Percentiles rank a stretch among this genome's conserved stretches.
These are phyloP conservation scores for Pilatotrama ljubarskyi DNA, from an alignment of 768 basidiomycete genomes.

Conservation along the genomic window DNA sequence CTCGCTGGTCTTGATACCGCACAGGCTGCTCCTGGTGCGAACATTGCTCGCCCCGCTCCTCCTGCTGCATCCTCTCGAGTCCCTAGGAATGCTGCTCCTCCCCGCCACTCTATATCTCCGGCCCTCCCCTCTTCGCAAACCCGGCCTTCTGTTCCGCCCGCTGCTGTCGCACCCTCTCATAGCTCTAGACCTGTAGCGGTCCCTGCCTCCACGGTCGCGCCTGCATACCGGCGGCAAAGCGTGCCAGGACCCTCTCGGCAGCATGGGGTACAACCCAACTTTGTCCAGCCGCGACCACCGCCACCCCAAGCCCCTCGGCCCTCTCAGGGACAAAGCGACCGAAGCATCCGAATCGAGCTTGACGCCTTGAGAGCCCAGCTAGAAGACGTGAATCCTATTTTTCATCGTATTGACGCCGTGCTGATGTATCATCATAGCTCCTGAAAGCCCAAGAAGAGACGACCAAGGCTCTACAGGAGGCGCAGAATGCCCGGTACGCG, in stretches of 20 bases:
- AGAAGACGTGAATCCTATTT: conserved; percentile 44
- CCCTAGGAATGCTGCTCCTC: not conserved
- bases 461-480: conserved; percentile 46
- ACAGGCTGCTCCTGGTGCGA: not conserved
- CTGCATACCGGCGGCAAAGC: not conserved
- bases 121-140: not conserved
- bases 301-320: not conserved
- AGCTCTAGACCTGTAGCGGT: not conserved
- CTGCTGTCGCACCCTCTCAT: not conserved
- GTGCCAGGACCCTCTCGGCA: not conserved
- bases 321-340: not conserved
- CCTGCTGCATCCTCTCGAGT: not conserved
- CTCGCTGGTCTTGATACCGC: conserved; percentile 2
- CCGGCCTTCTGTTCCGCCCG: not conserved
- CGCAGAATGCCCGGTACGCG: conserved; percentile 49
- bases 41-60: not conserved
- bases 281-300: not conserved
- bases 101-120: not conserved
- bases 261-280: not conserved
- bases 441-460: conserved; percentile 49
- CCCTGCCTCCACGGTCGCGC: not conserved
- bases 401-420: not conserved
- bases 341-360: conserved; percentile 8
- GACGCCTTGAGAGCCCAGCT: conserved; percentile 36
- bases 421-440: conserved; percentile 42